A percentile compares a stretch with the other conserved stretches of the same genome.
These are phyloP conservation scores for Boletus sensibilis DNA, from an alignment of 768 basidiomycete genomes.

Conservation along the genomic window DNA sequence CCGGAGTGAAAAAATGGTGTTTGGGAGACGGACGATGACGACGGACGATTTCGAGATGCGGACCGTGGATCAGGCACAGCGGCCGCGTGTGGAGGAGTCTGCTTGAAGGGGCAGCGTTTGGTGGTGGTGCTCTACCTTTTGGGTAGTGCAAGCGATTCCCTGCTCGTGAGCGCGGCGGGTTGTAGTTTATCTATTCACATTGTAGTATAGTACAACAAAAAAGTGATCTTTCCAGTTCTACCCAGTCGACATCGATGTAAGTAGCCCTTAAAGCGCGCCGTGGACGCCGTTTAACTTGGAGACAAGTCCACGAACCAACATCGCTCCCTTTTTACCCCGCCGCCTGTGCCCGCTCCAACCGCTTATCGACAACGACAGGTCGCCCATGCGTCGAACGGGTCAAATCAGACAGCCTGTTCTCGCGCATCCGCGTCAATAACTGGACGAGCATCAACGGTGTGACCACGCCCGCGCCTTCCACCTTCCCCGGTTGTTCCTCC, in stretches of 20 bases:
- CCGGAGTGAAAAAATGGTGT: constrained; percentile 11
- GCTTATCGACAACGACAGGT: constrained; percentile 63
- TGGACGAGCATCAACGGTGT: constrained; percentile 59
- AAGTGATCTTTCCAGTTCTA: not conserved
- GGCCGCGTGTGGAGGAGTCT: not conserved
- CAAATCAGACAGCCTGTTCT: constrained; percentile 57
- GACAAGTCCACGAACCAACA: not conserved
- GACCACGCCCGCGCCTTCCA: constrained; percentile 34
- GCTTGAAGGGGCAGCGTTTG: not conserved
- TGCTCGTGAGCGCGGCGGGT: not conserved
- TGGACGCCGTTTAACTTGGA: not conserved
- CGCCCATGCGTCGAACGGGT: constrained; percentile 48
- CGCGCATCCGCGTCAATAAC: constrained; percentile 66
- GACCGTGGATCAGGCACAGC: not conserved
- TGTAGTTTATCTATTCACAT: not conserved
- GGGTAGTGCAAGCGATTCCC: not conserved
- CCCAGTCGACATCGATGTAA: not conserved
- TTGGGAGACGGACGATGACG: constrained; percentile 1
- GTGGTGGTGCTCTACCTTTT: not conserved
- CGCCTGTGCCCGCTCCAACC: constrained; percentile 70
- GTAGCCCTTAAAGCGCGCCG: not conserved
- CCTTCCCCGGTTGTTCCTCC: constrained; percentile 17
- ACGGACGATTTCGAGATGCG: constrained; percentile 7
- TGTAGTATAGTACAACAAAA: not conserved
- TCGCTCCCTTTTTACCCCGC: constrained; percentile 39